Evolutionary conservation across 2,329 filamentous ascomycete genomes (phyloP), one percentile per base, ranked within the genome.

Genomic region (Talaromyces sp.): DNA sequence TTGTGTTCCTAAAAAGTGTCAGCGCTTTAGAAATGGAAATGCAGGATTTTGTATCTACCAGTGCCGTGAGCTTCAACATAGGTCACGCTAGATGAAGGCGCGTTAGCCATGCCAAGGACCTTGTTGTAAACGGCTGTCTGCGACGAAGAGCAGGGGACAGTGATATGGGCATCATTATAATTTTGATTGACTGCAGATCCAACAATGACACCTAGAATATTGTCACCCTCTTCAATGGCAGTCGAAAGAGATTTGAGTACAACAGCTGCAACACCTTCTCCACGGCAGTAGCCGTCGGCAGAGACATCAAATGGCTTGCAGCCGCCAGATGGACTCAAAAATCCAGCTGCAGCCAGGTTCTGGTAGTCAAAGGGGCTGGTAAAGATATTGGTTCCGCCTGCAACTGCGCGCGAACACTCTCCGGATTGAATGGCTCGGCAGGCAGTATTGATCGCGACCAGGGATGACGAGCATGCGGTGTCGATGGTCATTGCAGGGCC

Each of bases 241-340:
- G 75, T 68, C 3, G 66, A 69, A 0, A 86, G 67, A 1, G 69
- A 72, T 68, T 86, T 86, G 0, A 87, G 63, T 0, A 86, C 69
- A 0, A 87, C 63, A 0, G 75, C 70, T 0, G 77, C 77, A 23
- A 83, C 70, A 2, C 82, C 83, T 57, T 86, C 84, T 7, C 80
- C 82, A 1, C 82, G 76, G 28, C 75, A 81, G 68, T 77, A 83
- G 8, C 82, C 83, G 64, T 82, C 70, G 0, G 79, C 83, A 1
- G 65, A 68, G 1, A 65, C 68, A 66, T 79, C 76, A 71, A 75
- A 82, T 72, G 78, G 82, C 79, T 76, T 2, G 83, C 83, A 0
- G 78, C 77, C 34, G 83, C 79, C 1, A 81, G 83, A 23, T 86
- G 79, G 54, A 84, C 70, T 68, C 79, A 66, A 16, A 70, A 63